A percentile compares a stretch with the other conserved stretches of the same genome.
phyloP scores from a whole-genome alignment of 2,329 filamentous ascomycete genomes.

The Nothopassalora personata region DNA sequence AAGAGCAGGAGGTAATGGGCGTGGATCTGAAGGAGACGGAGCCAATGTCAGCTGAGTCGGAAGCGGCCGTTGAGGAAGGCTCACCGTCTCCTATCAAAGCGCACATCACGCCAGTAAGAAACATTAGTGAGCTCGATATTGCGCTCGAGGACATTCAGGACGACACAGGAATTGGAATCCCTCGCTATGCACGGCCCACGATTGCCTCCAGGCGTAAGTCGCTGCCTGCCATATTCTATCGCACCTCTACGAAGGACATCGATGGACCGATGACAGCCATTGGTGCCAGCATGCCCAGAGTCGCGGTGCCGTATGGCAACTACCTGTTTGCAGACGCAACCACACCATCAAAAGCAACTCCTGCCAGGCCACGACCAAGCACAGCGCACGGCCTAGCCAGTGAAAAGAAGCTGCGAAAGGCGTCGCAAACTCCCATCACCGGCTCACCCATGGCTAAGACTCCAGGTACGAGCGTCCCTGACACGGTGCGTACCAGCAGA shows the following conservation, averaged over 20 bases:
- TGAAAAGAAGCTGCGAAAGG: slow-evolving; percentile 2
- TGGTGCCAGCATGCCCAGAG: slow-evolving; percentile 25
- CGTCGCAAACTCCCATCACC: slow-evolving; percentile 2
- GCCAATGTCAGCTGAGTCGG: background rate
- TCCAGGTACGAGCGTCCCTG: slow-evolving; percentile 8
- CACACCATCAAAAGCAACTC: background rate
- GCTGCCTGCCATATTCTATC: slow-evolving; percentile 21
- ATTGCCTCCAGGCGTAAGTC: slow-evolving; percentile 32
- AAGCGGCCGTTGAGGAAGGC: background rate
- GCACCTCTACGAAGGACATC: slow-evolving; percentile 14
- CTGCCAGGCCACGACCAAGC: background rate
- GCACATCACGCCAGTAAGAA: slow-evolving; percentile 1
- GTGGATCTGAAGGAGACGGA: background rate
- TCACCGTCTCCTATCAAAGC: background rate
- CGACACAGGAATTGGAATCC: slow-evolving; percentile 12
- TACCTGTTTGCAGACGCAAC: background rate
- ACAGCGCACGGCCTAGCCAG: background rate
- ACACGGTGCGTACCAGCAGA: background rate
- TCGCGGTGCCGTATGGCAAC: slow-evolving; percentile 18
- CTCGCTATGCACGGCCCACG: slow-evolving; percentile 31
- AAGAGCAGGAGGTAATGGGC: background rate
- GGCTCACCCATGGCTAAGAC: slow-evolving; percentile 2
- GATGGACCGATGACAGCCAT: slow-evolving; percentile 28
- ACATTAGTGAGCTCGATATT: background rate
- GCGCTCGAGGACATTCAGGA: slow-evolving; percentile 5